phyloP scores from a whole-genome alignment of 2,329 filamentous ascomycete genomes.

The Colletotrichum filicis region DNA sequence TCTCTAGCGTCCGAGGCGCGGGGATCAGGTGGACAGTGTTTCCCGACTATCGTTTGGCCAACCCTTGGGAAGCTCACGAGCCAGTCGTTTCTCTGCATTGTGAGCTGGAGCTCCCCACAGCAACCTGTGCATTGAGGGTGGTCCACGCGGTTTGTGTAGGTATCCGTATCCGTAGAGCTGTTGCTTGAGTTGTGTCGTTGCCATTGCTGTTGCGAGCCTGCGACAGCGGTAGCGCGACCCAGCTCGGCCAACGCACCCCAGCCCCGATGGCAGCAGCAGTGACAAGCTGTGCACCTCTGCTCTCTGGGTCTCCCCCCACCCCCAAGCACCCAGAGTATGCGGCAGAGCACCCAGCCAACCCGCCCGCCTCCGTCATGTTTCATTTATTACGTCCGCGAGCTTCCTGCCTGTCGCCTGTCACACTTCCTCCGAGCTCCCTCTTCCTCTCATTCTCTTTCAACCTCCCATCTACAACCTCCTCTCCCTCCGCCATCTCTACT shows the following conservation, averaged over 20 bases:
- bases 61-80: background rate
- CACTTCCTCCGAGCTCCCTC: slow-evolving; percentile 26
- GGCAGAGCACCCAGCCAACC: slow-evolving; percentile 28
- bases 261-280: slow-evolving; percentile 2
- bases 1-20: slow-evolving; percentile 18
- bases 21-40: slow-evolving; percentile 24
- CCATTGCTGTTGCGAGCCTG: slow-evolving; percentile 1
- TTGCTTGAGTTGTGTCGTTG: slow-evolving; percentile 9
- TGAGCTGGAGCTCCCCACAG: slow-evolving; percentile 32
- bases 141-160: background rate
- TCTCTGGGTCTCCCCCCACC: background rate
- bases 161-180: background rate
- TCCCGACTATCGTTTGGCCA: slow-evolving; percentile 25
- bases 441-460: slow-evolving; percentile 16
- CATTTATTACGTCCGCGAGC: slow-evolving; percentile 35
- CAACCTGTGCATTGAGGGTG: slow-evolving; percentile 16
- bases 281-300: slow-evolving; percentile 1
- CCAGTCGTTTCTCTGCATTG: slow-evolving; percentile 23
- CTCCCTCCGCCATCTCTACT: background rate
- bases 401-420: slow-evolving; percentile 22
- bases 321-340: background rate
- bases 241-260: slow-evolving; percentile 18
- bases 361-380: slow-evolving; percentile 25
- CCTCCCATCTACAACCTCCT: slow-evolving; percentile 9
- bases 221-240: slow-evolving; percentile 1